Evolutionary conservation across 768 basidiomycete species (phyloP), one percentile per base, ranked within the genome.

Genomic region (Mycena filopes): DNA sequence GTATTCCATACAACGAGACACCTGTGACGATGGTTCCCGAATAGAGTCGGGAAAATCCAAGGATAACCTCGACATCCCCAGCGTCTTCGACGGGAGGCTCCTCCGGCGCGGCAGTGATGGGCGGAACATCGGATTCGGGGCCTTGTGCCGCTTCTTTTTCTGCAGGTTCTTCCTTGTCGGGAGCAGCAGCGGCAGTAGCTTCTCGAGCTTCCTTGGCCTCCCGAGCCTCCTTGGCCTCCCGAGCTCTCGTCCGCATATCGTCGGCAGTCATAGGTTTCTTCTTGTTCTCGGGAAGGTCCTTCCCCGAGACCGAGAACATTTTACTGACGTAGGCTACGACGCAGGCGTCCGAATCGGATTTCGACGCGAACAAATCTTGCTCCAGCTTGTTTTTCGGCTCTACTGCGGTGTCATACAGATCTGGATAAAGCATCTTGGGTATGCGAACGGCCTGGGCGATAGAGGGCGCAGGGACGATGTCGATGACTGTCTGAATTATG

Each of bases 21-120:
- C 92, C 91, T 10, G 81, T 80, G 21, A 83, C 80, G 49, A 99
- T 82, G 5, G 89, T 90, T 20, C 98, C 98, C 21, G 95, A 95
- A 77, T 97, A 99, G 38, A 99, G 82, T 47, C 98, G 87, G 9
- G 96, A 91, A 77, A 99, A 99, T 6, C 97, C 98, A 21, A 99
- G 86, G 25, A 98, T 80, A 5, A 88, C 84, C 75, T 98, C 96
- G 11, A 68, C 70, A 16, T 70, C 72, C 20, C 75, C 71, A 10
- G 53, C 58, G 48, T 78, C 75, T 46, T 73, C 72, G 51, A 69
- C 69, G 4, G 68, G 46, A 21, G 62, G 65, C 7, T 59, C 64
- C 18, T 70, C 65, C 21, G 56, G 63, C 11, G 65, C 57, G 3
- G 67, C 23, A 29, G 67, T 21, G 26, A 62, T 55, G 6, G 64